phyloP scores from a whole-genome alignment of 495 filamentous ascomycete species.

The Neurospora sp. region DNA sequence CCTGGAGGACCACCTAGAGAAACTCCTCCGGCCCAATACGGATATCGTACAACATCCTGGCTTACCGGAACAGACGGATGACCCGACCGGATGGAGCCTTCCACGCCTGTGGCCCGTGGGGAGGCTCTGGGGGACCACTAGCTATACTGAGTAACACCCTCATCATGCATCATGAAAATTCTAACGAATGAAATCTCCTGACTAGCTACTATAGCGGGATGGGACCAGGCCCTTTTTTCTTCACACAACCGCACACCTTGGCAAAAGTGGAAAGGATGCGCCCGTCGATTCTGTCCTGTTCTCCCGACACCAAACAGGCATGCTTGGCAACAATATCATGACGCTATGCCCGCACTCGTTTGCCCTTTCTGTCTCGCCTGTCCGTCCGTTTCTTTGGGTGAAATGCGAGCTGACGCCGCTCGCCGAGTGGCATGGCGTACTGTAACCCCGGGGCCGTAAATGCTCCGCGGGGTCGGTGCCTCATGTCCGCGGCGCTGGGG shows the following conservation, averaged over 20 bases:
- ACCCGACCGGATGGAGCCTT: conserved; percentile 11
- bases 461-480: not conserved
- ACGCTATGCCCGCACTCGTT: not conserved
- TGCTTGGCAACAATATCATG: not conserved
- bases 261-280: not conserved
- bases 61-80: conserved; percentile 17
- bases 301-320: not conserved
- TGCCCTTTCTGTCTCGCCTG: not conserved
- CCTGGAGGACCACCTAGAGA: not conserved
- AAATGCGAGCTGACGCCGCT: not conserved
- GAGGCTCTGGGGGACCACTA: conserved; percentile 1
- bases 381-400: not conserved
- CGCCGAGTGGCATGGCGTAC: not conserved
- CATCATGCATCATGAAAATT: not conserved
- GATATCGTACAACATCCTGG: not conserved
- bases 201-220: not conserved
- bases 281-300: not conserved
- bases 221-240: conserved; percentile 4
- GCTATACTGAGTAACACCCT: not conserved
- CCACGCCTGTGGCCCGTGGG: not conserved
- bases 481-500: not conserved
- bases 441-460: not conserved
- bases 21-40: not conserved
- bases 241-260: not conserved
- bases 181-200: not conserved